Base-by-base conservation (phyloP, 176 grass and related monocot genomes). In the Triticum monococcum region DNA sequence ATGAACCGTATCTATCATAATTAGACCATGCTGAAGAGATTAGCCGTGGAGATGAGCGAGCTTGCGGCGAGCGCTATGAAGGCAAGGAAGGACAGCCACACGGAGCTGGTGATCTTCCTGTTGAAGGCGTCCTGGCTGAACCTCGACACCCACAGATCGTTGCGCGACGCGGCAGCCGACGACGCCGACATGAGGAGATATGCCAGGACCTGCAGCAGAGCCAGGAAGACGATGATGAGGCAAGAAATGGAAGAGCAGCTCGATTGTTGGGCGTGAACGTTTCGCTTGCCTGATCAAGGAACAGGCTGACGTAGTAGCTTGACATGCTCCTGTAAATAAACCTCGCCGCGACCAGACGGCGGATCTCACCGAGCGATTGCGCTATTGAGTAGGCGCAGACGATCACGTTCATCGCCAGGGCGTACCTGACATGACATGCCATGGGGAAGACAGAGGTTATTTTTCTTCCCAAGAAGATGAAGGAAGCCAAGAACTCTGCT, bases 171-270 rank as follows among this genome's bases (percentile, higher is more conserved):
- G n/a, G 97, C 97, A 24, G 89, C 86, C 2, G 97, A 98, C 31
- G 97, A 94, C 18, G 97, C 90, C 3, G 97, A 98, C 87, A 98
- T 94, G 48, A 98, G 79, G 68, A 98, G 92, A 26, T 98, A 98
- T 1, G 97, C 94, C 80, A 98, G 17, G n/a, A 83, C 89, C 97
- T 98, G 86, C 90, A 89, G 23, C 4, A 72, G 6, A 52, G 10
- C 43, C 18, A 12, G 30, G 33, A 6, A 83, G 56, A 59, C 6
- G 56, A 54, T 7, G 40, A 40, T 37, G 20, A 40, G 30, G 63
- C n/a, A 9, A 83, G 5, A 72, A 52, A 72, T 20, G 1, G 72
- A 24, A 16, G 25, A 26, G 40, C 40, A 46, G 8, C n/a, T 26
- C 70, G 38, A 46, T 25, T 46, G 12, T 12, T 26, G n/a, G 38